phyloP scores from a whole-genome alignment of 306 rosid genomes.

The Citrullus amarus region DNA sequence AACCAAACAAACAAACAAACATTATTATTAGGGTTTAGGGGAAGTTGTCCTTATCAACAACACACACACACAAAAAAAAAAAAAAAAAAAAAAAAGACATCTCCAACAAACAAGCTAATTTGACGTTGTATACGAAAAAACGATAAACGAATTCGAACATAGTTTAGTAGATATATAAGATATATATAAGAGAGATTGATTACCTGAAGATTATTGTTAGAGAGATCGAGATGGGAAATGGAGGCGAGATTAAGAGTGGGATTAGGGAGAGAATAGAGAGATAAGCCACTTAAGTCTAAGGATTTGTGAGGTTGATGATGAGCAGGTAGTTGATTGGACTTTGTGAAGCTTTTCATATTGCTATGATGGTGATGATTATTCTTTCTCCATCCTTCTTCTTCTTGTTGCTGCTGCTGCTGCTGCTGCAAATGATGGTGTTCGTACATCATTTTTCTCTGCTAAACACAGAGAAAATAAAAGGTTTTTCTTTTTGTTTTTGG shows the following conservation, averaged over 20 bases:
- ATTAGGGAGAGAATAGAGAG: constrained; percentile 54
- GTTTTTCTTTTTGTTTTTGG: neutral
- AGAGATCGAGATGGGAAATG: constrained; percentile 69
- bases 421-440: neutral
- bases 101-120: too few species aligned
- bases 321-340: too few species aligned
- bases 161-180: too few species aligned
- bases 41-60: neutral
- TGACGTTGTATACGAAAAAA: too few species aligned
- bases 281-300: constrained; percentile 69
- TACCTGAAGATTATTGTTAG: constrained; percentile 89
- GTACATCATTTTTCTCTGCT: neutral
- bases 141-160: too few species aligned
- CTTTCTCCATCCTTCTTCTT: neutral
- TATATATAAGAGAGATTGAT: too few species aligned
- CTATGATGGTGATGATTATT: neutral
- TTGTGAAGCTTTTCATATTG: neutral
- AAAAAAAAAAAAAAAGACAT: neutral
- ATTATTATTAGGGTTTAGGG: neutral
- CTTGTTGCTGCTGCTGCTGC: neutral
- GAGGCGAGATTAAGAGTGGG: constrained; percentile 51
- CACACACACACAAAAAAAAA: neutral
- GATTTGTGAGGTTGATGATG: neutral
- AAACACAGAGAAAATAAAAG: neutral
- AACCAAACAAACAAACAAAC: neutral